phyloP scores from a whole-genome alignment of 371 early-diverging fungal genomes.

The Umbelopsis sp. region DNA sequence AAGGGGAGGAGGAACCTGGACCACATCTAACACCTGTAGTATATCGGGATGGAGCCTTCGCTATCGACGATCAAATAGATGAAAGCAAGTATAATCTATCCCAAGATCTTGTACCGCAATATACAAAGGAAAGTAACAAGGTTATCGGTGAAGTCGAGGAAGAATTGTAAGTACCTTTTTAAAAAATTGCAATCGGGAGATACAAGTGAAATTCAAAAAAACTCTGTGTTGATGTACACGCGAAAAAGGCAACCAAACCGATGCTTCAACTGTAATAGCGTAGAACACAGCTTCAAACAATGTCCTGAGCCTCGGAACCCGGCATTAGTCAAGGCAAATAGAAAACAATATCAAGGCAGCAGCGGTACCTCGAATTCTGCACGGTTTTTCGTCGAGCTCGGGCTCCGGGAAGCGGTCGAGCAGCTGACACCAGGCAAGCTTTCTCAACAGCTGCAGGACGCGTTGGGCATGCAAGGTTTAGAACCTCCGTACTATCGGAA shows the following conservation, averaged over 20 bases:
- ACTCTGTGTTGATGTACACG: neutral
- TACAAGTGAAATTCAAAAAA: neutral
- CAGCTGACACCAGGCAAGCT: conserved; percentile 24
- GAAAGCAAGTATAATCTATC: neutral
- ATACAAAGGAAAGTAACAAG: neutral
- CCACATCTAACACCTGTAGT: neutral
- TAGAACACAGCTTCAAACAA: conserved; percentile 20
- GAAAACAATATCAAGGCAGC: neutral
- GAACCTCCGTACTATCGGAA: conserved; percentile 26
- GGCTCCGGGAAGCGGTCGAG: neutral
- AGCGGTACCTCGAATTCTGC: neutral
- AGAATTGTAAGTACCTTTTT: conserved; percentile 4
- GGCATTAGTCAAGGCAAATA: conserved; percentile 12
- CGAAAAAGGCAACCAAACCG: conserved; percentile 7
- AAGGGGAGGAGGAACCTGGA: neutral
- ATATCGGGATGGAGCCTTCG: neutral
- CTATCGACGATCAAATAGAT: neutral
- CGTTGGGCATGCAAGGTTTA: conserved; percentile 21
- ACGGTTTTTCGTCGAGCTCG: conserved; percentile 5
- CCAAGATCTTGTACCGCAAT: neutral
- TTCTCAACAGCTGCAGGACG: conserved; percentile 23
- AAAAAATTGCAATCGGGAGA: neutral
- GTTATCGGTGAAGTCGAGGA: neutral
- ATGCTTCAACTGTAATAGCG: conserved; percentile 30
- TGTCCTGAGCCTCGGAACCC: conserved; percentile 20